Base-by-base conservation (phyloP, 1,139 yeast species). In the Kurtzmaniella quercitrusa region DNA sequence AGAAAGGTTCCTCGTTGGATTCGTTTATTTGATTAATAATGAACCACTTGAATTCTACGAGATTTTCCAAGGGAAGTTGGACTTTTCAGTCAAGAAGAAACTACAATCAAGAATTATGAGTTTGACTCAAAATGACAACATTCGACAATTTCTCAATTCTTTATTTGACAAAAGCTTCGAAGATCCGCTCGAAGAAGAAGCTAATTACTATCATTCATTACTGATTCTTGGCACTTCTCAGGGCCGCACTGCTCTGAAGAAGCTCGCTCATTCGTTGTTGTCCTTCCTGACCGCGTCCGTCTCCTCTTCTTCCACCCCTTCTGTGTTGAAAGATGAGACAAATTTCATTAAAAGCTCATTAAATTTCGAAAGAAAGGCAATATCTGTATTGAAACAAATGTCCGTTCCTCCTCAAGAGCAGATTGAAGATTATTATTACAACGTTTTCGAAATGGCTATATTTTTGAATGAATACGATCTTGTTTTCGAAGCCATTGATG, bases 171-270 rank as follows among this genome's bases (percentile, higher is more conserved):
- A 45, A 1, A 47, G 51, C 21, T 31, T 38, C 21, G 41, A 37
- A 9, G 48, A 44, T n/a, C 41, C 40, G 12, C 16, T 33, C 14
- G 19, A 52, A 9, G 48, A 48, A 23, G 58, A 60, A 44, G 58
- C 69, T 1, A 58, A 62, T 29, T 72, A 69, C 52, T 71, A 51
- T 49, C 74, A 70, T 50, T 54, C 63, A 19, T 60, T 71, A 36
- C 60, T 73, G 4, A 55, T 56, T 39, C 56, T 69, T 37, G 57
- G 67, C 4, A 57, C 59, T 39, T 44, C 55, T 11, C 65, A 59
- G 46, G 52, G 52, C 2, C 45, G 33, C 27, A 40, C 29, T 10
- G 29, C 38, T 15, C 41, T 24, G 24, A 33, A 19, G 8, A 38
- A 43, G 29, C 39, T 38, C 19, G 29, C 39, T 2, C 43, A 42